A percentile compares a stretch with the other conserved stretches of the same genome.
phyloP scores from a whole-genome alignment of 257 asterid genomes.

The Fraxinus pennsylvanica region DNA sequence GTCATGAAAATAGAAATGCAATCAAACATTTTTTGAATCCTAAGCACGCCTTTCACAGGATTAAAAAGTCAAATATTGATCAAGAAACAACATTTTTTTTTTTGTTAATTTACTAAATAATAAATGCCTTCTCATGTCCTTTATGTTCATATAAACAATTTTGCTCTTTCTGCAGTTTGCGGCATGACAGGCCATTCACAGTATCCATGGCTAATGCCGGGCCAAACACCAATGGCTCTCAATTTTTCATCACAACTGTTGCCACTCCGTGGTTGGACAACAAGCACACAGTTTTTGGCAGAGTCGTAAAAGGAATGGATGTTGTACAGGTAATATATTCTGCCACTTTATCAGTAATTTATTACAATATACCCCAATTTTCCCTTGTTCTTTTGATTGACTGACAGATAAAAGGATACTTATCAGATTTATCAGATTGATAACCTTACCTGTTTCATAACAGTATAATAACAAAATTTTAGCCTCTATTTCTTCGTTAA shows the following conservation, averaged over 20 bases:
- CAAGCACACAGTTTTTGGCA: slow-evolving; percentile 97
- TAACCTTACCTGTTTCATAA: no score
- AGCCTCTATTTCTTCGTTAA: neutral
- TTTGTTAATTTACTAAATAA: neutral
- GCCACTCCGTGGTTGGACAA: slow-evolving; percentile 99
- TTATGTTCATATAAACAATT: slow-evolving; percentile 10
- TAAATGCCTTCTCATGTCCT: neutral
- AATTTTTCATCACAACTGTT: slow-evolving; percentile 89
- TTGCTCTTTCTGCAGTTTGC: slow-evolving; percentile 61
- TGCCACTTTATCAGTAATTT: slow-evolving; percentile 2
- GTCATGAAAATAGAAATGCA: neutral
- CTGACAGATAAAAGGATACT: neutral
- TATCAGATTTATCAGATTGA: neutral
- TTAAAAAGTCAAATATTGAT: neutral
- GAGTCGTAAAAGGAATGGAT: slow-evolving; percentile 96
- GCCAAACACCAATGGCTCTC: slow-evolving; percentile 96
- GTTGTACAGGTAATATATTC: slow-evolving; percentile 78
- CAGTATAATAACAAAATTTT: no score
- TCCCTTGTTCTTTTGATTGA: neutral
- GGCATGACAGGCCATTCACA: slow-evolving; percentile 97
- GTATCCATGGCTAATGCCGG: slow-evolving; percentile 99
- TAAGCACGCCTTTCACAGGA: neutral
- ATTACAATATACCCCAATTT: neutral
- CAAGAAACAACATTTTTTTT: neutral
- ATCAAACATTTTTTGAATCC: neutral